phyloP scores from a whole-genome alignment of 805 yeast species.

The Candida tammaniensis region DNA sequence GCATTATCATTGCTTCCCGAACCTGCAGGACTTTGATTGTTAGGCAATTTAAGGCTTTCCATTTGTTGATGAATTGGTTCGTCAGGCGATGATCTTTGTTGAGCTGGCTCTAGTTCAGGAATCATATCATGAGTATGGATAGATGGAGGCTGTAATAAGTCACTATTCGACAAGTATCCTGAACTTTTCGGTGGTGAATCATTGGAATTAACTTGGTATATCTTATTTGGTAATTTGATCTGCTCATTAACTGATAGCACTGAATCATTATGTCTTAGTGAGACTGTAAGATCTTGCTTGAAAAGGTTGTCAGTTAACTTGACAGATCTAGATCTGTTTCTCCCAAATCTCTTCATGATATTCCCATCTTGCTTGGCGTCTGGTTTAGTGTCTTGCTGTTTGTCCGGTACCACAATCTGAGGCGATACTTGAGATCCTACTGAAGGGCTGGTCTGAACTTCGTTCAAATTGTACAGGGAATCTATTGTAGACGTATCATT shows the following conservation, averaged over 20 bases:
- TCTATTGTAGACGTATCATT: no score
- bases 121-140: background rate
- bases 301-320: slow-evolving; percentile 9
- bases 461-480: no score
- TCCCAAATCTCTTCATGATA: slow-evolving; percentile 7
- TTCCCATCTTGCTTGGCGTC: no score
- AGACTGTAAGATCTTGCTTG: slow-evolving; percentile 26
- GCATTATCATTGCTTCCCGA: background rate
- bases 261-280: slow-evolving; percentile 40
- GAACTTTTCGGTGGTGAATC: slow-evolving; percentile 2
- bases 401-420: background rate
- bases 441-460: slow-evolving; percentile 1
- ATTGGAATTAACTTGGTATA: slow-evolving; percentile 7
- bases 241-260: slow-evolving; percentile 21
- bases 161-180: background rate
- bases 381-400: no score
- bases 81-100: no score
- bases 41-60: no score
- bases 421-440: background rate
- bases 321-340: slow-evolving; percentile 6
- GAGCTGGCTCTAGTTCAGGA: background rate
- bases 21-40: background rate
- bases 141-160: slow-evolving; percentile 2
- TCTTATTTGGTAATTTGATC: slow-evolving; percentile 10
- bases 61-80: no score